A percentile compares a stretch with the other conserved stretches of the same genome.
Evolutionary conservation across 2,329 filamentous ascomycete species (phyloP).

Genomic region (Dothistroma pini): DNA sequence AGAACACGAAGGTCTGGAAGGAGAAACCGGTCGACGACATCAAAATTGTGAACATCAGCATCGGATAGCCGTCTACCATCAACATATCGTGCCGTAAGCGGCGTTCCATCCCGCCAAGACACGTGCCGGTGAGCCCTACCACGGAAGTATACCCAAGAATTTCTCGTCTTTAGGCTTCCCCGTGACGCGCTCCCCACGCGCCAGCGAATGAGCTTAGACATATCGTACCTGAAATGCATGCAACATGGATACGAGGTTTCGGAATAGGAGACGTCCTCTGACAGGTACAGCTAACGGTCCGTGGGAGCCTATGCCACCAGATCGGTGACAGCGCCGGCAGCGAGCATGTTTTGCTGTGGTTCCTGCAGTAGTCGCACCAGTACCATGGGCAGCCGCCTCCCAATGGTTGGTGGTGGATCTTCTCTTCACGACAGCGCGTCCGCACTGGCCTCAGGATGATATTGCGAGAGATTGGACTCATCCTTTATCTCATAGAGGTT

Average conservation of each 20-base stretch:
- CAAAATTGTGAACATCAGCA: constrained; percentile 82
- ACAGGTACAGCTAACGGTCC: not conserved
- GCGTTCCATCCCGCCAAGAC: not conserved
- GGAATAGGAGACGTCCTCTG: not conserved
- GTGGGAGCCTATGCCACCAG: not conserved
- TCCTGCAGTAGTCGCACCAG: not conserved
- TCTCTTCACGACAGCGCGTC: not conserved
- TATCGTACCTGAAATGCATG: not conserved
- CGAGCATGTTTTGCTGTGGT: not conserved
- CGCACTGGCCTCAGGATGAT: not conserved
- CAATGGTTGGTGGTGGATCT: not conserved
- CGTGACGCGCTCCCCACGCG: not conserved
- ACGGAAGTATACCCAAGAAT: not conserved
- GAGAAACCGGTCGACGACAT: constrained; percentile 97
- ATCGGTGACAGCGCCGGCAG: not conserved
- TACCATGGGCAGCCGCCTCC: not conserved
- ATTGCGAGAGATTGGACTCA: not conserved
- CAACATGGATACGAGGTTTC: not conserved
- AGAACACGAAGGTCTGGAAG: constrained; percentile 79
- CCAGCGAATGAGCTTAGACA: not conserved
- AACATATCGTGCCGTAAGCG: not conserved
- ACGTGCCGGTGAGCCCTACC: not conserved
- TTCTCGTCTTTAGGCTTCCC: not conserved
- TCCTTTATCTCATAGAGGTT: constrained; percentile 1
- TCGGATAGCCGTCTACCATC: constrained; percentile 11